A percentile compares a stretch with the other conserved stretches of the same genome.
Evolutionary conservation across 2,329 filamentous ascomycete genomes (phyloP).

Genomic region (Arthrobotrys megalospora): DNA sequence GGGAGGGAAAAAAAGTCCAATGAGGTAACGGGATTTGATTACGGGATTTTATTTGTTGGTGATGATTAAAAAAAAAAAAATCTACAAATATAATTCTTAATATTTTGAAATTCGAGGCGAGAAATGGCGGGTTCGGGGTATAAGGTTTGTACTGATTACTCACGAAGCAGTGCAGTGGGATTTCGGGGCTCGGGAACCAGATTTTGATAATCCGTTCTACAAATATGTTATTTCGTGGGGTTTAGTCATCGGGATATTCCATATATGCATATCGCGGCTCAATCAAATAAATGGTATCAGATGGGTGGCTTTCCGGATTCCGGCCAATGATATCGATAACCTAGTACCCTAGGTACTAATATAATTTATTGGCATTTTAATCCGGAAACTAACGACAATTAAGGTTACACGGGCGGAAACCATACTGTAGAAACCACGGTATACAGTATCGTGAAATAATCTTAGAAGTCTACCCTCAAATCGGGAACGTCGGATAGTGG

Average conservation of each 20-base stretch:
- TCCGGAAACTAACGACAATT: too few relatives aligned
- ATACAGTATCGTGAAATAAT: too few relatives aligned
- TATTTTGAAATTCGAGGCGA: neutral
- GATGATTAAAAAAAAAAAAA: neutral
- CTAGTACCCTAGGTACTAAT: too few relatives aligned
- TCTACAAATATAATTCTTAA: neutral
- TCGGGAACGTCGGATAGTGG: too few relatives aligned
- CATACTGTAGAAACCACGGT: too few relatives aligned
- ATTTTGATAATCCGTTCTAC: conserved; percentile 15
- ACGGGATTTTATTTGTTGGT: conserved; percentile 5
- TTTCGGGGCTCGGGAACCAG: neutral
- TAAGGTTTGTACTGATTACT: neutral
- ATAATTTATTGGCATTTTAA: too few relatives aligned
- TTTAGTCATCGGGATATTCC: conserved; percentile 27
- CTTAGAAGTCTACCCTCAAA: too few relatives aligned
- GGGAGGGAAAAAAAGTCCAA: neutral
- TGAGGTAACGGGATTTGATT: neutral
- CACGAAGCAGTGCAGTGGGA: neutral
- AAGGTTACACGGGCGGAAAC: too few relatives aligned
- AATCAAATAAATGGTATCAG: too few relatives aligned
- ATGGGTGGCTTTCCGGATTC: too few relatives aligned
- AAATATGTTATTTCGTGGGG: conserved; percentile 23
- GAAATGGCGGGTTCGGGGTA: neutral
- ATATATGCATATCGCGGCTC: neutral
- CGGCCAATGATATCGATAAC: too few relatives aligned